Evolutionary conservation across 1,284 basidiomycete genomes (phyloP).

Genomic region (Pulchroboletus neoregius): DNA sequence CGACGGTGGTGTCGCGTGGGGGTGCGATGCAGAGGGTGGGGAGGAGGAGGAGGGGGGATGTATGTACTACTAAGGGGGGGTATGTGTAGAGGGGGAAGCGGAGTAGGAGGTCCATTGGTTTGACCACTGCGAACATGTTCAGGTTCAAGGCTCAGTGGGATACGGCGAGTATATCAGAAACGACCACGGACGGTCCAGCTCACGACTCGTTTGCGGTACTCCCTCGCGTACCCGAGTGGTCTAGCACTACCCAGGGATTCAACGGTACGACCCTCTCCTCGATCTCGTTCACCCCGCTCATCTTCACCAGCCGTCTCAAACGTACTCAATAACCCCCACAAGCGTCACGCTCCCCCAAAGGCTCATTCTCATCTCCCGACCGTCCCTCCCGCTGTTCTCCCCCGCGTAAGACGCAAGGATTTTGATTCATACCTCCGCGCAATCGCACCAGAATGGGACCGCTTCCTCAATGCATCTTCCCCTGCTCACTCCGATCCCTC

Average conservation of each 20-base stretch:
- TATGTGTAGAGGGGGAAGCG: conserved; percentile 49
- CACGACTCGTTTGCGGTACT: conserved; percentile 47
- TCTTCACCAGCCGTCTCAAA: conserved; percentile 58
- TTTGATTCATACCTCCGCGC: conserved; percentile 79
- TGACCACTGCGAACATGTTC: conserved; percentile 32
- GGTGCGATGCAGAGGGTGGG: conserved; percentile 67
- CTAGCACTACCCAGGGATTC: conserved; percentile 73
- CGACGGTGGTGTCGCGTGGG: conserved; percentile 34
- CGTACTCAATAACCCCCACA: conserved; percentile 83
- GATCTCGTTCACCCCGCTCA: conserved; percentile 3
- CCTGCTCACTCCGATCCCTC: conserved; percentile 43
- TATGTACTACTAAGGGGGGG: too few relatives aligned
- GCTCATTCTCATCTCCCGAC: conserved; percentile 76
- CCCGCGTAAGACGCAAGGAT: conserved; percentile 77
- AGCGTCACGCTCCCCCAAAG: conserved; percentile 79
- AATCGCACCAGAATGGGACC: conserved; percentile 75
- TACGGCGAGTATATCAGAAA: conserved; percentile 63
- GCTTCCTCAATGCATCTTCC: conserved; percentile 53
- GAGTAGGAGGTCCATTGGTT: conserved; percentile 14
- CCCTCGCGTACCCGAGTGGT: conserved; percentile 57
- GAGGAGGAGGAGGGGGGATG: background rate
- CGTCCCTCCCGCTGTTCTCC: conserved; percentile 66
- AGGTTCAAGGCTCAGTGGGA: conserved; percentile 60
- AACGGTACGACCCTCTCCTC: conserved; percentile 46
- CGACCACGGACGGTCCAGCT: conserved; percentile 50